Base-by-base conservation (phyloP, 805 yeast species). In the Brettanomyces nanus region DNA sequence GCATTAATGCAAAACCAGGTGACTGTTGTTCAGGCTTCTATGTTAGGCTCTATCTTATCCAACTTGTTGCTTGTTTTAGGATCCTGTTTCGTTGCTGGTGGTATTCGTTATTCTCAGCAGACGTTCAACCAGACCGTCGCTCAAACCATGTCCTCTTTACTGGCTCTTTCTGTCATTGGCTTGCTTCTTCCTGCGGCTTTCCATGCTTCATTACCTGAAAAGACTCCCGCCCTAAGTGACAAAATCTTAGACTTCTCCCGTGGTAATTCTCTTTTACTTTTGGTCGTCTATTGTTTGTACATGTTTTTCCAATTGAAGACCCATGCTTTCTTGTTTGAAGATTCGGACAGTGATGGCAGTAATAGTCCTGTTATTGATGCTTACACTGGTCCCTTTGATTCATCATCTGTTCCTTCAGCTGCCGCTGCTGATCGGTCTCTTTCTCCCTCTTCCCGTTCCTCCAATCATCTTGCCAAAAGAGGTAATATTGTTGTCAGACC, bases 131-230 rank as follows among this genome's bases (percentile, higher is more conserved):
- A 85, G 61, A 90, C 97, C 1, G 97, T 89, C 6, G 98, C 98
- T 4, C 97, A 92, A 62, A 89, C 97, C 6, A 92, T 92, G 98
- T 75, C 87, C 25, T 87, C 97, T 1, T 69, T 92, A 46, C 75
- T 92, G 77, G 95, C 95, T 2, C 77, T 92, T 40, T 85, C 96
- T 3, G 80, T 92, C 34, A 81, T 92, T 28, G 89, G 95, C 2
- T 69, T 92, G 50, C 62, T 92, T 54, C 79, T 92, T 36, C 98
- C 98, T 3, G 97, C 98, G 3, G 97, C 97, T 0, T 92, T 90
- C 73, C 86, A 84, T 51, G 85, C 95, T 5, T 71, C 89, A 5
- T 62, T 85, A 44, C 90, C 77, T 4, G 43, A 49, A 19, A 52
- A 57, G 17, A 48, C 54, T 6, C 39, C 49, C 9, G 38, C 47